These are phyloP conservation scores for Aotearoamyces nothofagi DNA, from an alignment of 2,329 filamentous ascomycete species.

Conservation along the genomic window DNA sequence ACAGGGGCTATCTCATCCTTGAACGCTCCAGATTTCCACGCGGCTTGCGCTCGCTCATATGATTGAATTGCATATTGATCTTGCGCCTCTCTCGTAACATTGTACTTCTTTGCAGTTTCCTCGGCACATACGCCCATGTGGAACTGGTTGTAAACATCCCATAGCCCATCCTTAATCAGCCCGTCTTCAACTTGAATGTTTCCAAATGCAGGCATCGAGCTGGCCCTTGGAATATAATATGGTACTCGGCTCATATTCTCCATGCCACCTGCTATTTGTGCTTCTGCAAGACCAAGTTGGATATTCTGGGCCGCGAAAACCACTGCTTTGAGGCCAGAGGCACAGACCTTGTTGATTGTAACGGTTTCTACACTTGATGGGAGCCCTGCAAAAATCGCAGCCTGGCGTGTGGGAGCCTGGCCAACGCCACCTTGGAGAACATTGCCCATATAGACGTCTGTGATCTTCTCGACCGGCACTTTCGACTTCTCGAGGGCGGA, in stretches of 20 bases:
- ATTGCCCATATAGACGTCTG: slow-evolving; percentile 95
- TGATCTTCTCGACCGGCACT: slow-evolving; percentile 66
- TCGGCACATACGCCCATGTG: slow-evolving; percentile 98
- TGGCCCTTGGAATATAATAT: slow-evolving; percentile 77
- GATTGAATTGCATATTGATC: slow-evolving; percentile 82
- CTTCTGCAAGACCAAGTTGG: slow-evolving; percentile 77
- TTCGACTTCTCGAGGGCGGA: slow-evolving; percentile 76
- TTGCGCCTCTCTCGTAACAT: slow-evolving; percentile 70
- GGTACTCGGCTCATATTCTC: slow-evolving; percentile 95
- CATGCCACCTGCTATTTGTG: slow-evolving; percentile 88
- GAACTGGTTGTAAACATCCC: slow-evolving; percentile 91
- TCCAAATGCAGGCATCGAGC: slow-evolving; percentile 70
- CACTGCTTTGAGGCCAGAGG: slow-evolving; percentile 87
- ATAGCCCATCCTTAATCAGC: slow-evolving; percentile 84
- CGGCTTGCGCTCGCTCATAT: slow-evolving; percentile 78
- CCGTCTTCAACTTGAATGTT: slow-evolving; percentile 82
- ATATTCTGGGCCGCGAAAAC: slow-evolving; percentile 86
- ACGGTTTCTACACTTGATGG: slow-evolving; percentile 69
- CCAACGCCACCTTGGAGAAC: slow-evolving; percentile 74
- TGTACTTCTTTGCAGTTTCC: slow-evolving; percentile 78
- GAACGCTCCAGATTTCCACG: slow-evolving; percentile 73
- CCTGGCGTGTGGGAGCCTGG: slow-evolving; percentile 85
- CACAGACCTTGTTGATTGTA: slow-evolving; percentile 97
- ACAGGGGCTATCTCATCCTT: slow-evolving; percentile 83
- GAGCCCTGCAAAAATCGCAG: slow-evolving; percentile 75